phyloP scores from a whole-genome alignment of 2,329 filamentous ascomycete genomes.

The Hypoxylon sp. region DNA sequence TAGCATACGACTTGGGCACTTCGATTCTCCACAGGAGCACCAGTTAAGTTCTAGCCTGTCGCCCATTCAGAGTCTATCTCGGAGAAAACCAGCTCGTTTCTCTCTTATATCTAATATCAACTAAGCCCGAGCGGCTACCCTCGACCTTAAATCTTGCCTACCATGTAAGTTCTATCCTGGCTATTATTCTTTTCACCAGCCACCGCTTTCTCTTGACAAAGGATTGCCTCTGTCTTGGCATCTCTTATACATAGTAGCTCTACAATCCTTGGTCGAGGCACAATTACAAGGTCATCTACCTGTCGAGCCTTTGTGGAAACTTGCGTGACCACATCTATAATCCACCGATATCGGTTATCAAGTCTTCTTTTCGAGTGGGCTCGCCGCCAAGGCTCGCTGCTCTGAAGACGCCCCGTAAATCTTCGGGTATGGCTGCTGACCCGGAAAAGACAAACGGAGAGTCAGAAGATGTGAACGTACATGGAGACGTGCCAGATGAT shows the following conservation, averaged over 20 bases:
- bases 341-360: slow-evolving; percentile 27
- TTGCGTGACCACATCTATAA: background rate
- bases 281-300: background rate
- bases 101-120: background rate
- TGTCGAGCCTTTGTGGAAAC: background rate
- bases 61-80: background rate
- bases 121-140: background rate
- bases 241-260: background rate
- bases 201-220: slow-evolving; percentile 9
- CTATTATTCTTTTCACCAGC: slow-evolving; percentile 1
- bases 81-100: slow-evolving; percentile 6
- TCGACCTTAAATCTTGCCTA: slow-evolving; percentile 1
- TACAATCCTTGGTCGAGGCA: background rate
- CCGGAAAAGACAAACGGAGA: slow-evolving; percentile 27
- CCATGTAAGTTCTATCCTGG: background rate
- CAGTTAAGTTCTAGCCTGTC: slow-evolving; percentile 13
- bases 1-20: background rate
- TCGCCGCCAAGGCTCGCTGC: background rate
- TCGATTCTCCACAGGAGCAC: slow-evolving; percentile 20
- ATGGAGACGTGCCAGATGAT: slow-evolving; percentile 8
- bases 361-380: background rate
- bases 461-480: slow-evolving; percentile 3
- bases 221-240: slow-evolving; percentile 6
- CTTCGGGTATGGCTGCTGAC: slow-evolving; percentile 16
- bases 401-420: slow-evolving; percentile 1